These are phyloP conservation scores for Dalbergia oliveri DNA, from an alignment of 306 rosid genomes.

Conservation along the genomic window DNA sequence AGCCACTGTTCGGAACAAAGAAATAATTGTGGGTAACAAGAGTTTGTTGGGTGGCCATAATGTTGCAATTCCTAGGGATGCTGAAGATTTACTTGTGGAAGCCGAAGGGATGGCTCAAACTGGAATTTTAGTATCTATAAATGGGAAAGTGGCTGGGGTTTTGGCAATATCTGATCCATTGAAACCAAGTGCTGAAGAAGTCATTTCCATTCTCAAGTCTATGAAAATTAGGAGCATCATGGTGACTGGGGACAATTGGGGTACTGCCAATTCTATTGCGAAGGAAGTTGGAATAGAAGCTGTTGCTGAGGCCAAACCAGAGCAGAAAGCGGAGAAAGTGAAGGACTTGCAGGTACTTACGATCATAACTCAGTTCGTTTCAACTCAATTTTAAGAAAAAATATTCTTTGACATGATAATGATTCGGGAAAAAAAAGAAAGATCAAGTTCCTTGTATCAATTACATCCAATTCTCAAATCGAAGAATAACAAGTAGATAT, in stretches of 20 bases:
- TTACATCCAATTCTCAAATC: too few relatives aligned
- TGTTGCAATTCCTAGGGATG: slow-evolving; percentile 59
- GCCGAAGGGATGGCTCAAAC: slow-evolving; percentile 76
- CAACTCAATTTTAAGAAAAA: not conserved
- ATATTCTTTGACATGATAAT: not conserved
- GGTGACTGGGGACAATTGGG: slow-evolving; percentile 88
- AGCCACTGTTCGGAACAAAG: slow-evolving; percentile 61
- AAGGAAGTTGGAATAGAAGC: slow-evolving; percentile 71
- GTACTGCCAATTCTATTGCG: slow-evolving; percentile 81
- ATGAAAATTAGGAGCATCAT: slow-evolving; percentile 71
- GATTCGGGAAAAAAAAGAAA: too few relatives aligned
- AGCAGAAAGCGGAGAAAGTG: slow-evolving; percentile 68
- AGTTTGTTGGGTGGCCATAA: slow-evolving; percentile 59
- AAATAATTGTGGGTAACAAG: slow-evolving; percentile 75
- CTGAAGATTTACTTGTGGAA: slow-evolving; percentile 62
- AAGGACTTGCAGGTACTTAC: slow-evolving; percentile 68
- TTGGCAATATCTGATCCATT: slow-evolving; percentile 72
- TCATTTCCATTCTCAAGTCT: slow-evolving; percentile 69
- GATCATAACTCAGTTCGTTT: not conserved
- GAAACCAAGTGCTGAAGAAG: slow-evolving; percentile 73
- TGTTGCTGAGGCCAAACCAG: slow-evolving; percentile 75
- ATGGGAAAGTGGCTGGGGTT: slow-evolving; percentile 62
- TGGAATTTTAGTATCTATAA: slow-evolving; percentile 63
- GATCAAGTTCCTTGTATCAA: too few relatives aligned
- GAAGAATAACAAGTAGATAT: too few relatives aligned